Evolutionary conservation across 345 rosid species (phyloP).

Genomic region (Bretschneidera sinensis): DNA sequence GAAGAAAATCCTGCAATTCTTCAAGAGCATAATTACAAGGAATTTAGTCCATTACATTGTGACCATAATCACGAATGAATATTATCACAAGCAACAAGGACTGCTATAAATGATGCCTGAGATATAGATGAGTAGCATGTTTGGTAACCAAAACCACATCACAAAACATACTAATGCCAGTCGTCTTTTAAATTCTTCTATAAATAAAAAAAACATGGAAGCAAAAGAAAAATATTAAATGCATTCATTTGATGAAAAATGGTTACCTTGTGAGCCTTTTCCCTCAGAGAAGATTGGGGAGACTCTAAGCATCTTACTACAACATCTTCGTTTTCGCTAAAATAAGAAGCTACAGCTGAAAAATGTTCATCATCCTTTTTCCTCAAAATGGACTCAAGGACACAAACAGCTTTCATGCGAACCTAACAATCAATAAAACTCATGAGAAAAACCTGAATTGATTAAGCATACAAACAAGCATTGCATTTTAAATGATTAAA

Average conservation of each 20-base stretch:
- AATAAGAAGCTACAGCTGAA: slow-evolving; percentile 60
- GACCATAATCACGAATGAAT: too few species aligned
- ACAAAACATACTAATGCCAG: neutral
- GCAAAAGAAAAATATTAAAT: neutral
- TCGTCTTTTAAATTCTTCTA: neutral
- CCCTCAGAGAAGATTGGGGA: slow-evolving; percentile 86
- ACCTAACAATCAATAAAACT: slow-evolving; percentile 45
- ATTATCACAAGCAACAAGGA: neutral
- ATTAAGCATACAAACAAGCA: neutral
- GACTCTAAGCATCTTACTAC: slow-evolving; percentile 71
- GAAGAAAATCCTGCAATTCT: neutral
- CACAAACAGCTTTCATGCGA: slow-evolving; percentile 87
- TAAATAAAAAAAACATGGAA: neutral
- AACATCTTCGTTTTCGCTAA: slow-evolving; percentile 60
- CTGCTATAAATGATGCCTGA: neutral
- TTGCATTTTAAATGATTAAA: neutral
- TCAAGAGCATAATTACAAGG: neutral
- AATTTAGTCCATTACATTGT: too few species aligned
- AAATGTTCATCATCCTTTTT: slow-evolving; percentile 67
- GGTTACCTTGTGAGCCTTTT: slow-evolving; percentile 77
- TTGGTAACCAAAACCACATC: neutral
- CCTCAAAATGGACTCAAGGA: slow-evolving; percentile 86
- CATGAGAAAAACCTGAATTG: neutral
- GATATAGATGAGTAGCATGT: neutral
- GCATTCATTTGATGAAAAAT: neutral